Evolutionary conservation across 495 filamentous ascomycete genomes (phyloP), one percentile per base, ranked within the genome.

Genomic region (Penicillium simplicissimum): DNA sequence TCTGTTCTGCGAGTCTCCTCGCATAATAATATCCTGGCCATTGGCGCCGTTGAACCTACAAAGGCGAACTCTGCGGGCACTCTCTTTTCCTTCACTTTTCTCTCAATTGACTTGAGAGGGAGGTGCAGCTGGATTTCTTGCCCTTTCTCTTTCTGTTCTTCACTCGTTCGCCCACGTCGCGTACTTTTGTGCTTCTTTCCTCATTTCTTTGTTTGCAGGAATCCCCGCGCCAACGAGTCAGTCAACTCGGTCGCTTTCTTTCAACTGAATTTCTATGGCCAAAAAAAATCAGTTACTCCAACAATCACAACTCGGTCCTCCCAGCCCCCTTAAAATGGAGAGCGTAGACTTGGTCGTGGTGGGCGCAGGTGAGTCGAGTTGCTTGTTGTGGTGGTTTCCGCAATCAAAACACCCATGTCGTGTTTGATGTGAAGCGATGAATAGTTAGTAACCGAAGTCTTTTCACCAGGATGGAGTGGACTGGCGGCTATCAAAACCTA

Each of bases 401-500:
- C 42, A 11, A 23, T 45, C 42, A 13, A 13, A 8, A 45, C 19
- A 21, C 3, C n/a, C 42, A n/a, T n/a, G n/a, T n/a, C n/a, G n/a
- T n/a, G n/a, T 19, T 13, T 11, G 19, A 10, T 45, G 4, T 21
- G 19, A 21, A n/a, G n/a, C n/a, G n/a, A n/a, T n/a, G n/a, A n/a
- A n/a, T n/a, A n/a, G n/a, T n/a, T n/a, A n/a, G n/a, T n/a, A n/a
- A n/a, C n/a, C n/a, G n/a, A n/a, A n/a, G n/a, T n/a, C n/a, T n/a
- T n/a, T n/a, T n/a, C 37, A 21, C 52, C 58, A 82, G 86, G 87
- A 58, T 82, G 81, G 76, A 76, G 76, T 70, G 88, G 88, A 49
- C 80, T 90, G n/a, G 78, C 79, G 23, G 75, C 81, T 8, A 79
- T 88, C 36, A 83, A 84, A 63, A 88, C 85, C 34, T 88, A 85